phyloP scores from a whole-genome alignment of 805 yeast genomes.

The Lipomyces oligophaga region DNA sequence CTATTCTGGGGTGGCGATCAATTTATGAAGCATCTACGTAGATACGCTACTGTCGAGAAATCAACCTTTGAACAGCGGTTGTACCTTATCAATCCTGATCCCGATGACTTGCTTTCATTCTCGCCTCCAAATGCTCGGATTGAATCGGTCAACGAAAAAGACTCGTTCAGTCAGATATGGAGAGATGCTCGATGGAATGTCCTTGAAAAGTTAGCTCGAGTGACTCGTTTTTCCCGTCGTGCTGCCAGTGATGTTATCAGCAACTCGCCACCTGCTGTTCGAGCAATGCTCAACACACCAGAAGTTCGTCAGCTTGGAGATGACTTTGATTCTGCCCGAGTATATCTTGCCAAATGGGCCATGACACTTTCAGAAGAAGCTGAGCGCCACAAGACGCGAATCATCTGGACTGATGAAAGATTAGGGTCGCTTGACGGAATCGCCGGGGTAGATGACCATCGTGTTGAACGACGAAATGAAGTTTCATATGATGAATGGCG shows the following conservation, averaged over 20 bases:
- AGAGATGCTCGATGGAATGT: conserved; percentile 81
- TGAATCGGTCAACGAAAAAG: conserved; percentile 20
- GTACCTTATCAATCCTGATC: conserved; percentile 72
- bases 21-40: conserved; percentile 54
- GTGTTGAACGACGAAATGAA: conserved; percentile 64
- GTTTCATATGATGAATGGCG: conserved; percentile 77
- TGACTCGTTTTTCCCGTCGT: conserved; percentile 60
- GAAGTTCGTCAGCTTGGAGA: conserved; percentile 78
- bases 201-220: conserved; percentile 76
- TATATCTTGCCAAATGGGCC: conserved; percentile 95
- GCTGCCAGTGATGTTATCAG: conserved; percentile 60
- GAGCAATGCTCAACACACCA: conserved; percentile 62
- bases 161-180: conserved; percentile 46
- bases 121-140: conserved; percentile 44
- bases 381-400: conserved; percentile 46
- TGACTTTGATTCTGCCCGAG: conserved; percentile 89
- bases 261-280: conserved; percentile 54
- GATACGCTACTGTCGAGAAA: conserved; percentile 58
- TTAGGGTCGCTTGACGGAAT: conserved; percentile 38
- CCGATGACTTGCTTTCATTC: conserved; percentile 59
- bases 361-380: conserved; percentile 90
- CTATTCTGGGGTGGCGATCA: conserved; percentile 92
- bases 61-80: conserved; percentile 71
- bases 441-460: conserved; percentile 45
- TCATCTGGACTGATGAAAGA: conserved; percentile 40